A percentile compares a stretch with the other conserved stretches of the same genome.
Evolutionary conservation across 371 early-diverging fungal genomes (phyloP).

Genomic region (Funneliformis caledonium): DNA sequence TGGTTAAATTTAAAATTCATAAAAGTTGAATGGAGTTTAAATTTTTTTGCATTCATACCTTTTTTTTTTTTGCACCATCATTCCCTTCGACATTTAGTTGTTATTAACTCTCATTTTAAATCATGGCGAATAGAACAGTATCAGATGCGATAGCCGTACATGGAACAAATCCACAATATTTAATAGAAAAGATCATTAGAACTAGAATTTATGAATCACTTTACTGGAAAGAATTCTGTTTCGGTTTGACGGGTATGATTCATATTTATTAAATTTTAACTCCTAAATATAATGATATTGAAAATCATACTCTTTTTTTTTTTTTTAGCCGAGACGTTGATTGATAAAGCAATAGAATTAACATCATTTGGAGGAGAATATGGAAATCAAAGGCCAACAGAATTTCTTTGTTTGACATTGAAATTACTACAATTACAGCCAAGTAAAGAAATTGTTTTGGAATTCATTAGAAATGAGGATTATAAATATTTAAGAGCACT

Average conservation of each 20-base stretch:
- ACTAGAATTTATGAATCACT: constrained; percentile 87
- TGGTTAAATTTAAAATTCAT: background rate
- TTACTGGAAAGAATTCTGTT: constrained; percentile 97
- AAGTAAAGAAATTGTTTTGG: constrained; percentile 80
- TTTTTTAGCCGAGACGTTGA: constrained; percentile 76
- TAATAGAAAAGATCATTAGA: constrained; percentile 93
- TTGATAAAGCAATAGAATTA: constrained; percentile 88
- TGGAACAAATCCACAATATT: constrained; percentile 89
- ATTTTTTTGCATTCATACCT: background rate
- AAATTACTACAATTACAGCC: constrained; percentile 94
- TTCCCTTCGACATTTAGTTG: too few relatives aligned
- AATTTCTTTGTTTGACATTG: constrained; percentile 86
- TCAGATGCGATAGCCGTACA: constrained; percentile 74
- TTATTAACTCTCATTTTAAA: too few relatives aligned
- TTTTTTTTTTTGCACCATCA: background rate
- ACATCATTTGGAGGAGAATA: constrained; percentile 83
- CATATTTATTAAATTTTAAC: background rate
- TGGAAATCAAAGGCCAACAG: constrained; percentile 86
- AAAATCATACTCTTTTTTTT: background rate
- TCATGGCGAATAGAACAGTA: constrained; percentile 57
- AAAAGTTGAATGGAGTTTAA: background rate
- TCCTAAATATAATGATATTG: background rate
- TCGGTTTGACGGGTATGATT: constrained; percentile 82
- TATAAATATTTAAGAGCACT: constrained; percentile 90
- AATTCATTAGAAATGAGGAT: constrained; percentile 67